Evolutionary conservation across 768 basidiomycete genomes (phyloP).

Genomic region (Suillus plorans): DNA sequence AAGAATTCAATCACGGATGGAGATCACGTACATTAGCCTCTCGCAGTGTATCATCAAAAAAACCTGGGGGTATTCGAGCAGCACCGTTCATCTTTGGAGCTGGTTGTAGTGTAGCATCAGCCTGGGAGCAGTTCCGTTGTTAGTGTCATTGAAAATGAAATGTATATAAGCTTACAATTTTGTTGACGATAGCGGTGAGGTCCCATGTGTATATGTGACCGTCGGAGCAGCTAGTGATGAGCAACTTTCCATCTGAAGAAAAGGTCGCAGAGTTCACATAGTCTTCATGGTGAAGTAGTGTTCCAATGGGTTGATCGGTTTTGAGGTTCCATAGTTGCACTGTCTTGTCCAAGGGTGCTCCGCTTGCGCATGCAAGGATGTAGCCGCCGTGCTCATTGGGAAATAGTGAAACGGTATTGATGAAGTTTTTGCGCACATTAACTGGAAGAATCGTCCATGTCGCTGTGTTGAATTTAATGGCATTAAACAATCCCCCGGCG

Average conservation of each 20-base stretch:
- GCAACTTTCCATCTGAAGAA: neutral
- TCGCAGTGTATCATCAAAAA: neutral
- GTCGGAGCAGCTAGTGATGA: neutral
- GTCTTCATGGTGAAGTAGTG: neutral
- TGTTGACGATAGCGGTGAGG: neutral
- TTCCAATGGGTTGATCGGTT: neutral
- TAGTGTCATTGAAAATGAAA: neutral
- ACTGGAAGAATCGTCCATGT: too few species aligned
- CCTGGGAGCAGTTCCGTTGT: neutral
- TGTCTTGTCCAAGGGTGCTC: too few species aligned
- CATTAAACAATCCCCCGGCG: neutral
- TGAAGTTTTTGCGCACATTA: too few species aligned
- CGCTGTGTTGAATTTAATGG: too few species aligned
- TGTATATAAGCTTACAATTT: neutral
- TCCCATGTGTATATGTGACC: neutral
- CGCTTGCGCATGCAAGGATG: neutral
- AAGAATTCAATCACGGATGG: neutral
- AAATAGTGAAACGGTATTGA: neutral
- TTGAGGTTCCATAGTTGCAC: too few species aligned
- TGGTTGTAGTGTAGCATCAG: neutral
- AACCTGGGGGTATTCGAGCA: neutral
- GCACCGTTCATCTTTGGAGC: neutral
- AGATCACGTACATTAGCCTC: neutral
- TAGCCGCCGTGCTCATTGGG: neutral
- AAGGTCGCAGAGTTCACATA: neutral